Conservation (phyloP, 208 protist species). For the Naegleria gruberi region DNA sequence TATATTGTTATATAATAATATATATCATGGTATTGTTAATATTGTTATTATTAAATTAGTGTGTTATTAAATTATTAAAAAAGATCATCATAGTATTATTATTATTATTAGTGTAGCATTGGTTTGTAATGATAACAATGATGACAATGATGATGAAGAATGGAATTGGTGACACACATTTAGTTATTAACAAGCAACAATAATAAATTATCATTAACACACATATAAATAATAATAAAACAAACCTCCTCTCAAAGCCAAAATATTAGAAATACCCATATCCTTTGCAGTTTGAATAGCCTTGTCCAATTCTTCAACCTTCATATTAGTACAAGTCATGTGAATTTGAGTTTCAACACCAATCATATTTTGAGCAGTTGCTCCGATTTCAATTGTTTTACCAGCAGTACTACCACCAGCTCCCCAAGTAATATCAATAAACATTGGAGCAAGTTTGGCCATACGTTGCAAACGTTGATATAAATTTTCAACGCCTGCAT, state of each 20-base stretch:
- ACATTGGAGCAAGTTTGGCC: conserved; percentile 64
- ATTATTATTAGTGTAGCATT: no score
- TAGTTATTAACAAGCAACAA: not conserved
- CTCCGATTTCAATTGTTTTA: conserved; percentile 65
- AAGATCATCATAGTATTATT: no score
- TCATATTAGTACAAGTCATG: conserved; percentile 88
- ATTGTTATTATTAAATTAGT: not conserved
- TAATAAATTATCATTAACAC: not conserved
- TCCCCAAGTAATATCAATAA: conserved; percentile 92
- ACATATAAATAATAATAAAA: conserved; percentile 20
- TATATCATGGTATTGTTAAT: conserved; percentile 9
- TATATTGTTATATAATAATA: no score
- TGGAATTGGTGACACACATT: no score
- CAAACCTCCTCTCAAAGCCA: conserved; percentile 78
- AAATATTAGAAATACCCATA: conserved; percentile 85
- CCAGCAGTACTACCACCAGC: conserved; percentile 74
- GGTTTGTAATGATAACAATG: no score
- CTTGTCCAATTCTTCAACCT: conserved; percentile 54
- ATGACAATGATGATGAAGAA: no score
- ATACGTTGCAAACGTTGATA: conserved; percentile 68
- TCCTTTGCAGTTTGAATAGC: conserved; percentile 63
- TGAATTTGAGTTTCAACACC: conserved; percentile 80
- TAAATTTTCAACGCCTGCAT: conserved; percentile 65
- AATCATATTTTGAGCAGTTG: conserved; percentile 57
- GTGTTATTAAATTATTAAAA: no score